Conservation (phyloP, 1,284 basidiomycete species). For the Coriolopsis trogii region DNA sequence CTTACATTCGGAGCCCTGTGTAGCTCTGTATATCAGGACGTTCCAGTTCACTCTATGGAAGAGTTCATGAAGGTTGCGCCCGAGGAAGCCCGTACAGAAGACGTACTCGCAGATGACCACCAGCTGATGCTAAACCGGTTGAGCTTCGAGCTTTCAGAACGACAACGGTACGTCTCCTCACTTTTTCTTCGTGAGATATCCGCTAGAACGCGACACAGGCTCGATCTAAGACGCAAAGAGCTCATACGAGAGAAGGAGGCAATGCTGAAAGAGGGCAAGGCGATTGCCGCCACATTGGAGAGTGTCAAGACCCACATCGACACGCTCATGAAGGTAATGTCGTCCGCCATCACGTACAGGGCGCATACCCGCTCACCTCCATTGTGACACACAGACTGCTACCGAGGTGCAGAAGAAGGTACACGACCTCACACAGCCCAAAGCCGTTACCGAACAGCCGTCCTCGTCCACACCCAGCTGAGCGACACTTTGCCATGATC, state of each 20-base stretch:
- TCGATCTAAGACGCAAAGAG: conserved; percentile 68
- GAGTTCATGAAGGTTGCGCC: conserved; percentile 70
- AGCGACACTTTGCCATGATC: neutral
- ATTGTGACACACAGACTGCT: conserved; percentile 50
- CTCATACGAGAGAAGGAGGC: conserved; percentile 70
- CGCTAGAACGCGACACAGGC: no score
- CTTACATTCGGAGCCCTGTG: neutral
- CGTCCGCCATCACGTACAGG: conserved; percentile 2
- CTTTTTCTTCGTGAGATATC: no score
- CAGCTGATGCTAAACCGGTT: conserved; percentile 82
- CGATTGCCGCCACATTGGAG: conserved; percentile 67
- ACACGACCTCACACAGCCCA: conserved; percentile 61
- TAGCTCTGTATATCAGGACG: conserved; percentile 77
- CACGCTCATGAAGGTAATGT: conserved; percentile 71
- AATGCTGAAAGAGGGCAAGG: conserved; percentile 71
- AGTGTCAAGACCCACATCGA: conserved; percentile 76
- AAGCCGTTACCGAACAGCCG: conserved; percentile 12
- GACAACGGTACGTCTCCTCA: conserved; percentile 76
- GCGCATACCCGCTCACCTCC: neutral
- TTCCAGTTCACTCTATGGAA: conserved; percentile 67
- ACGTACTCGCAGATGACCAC: conserved; percentile 67
- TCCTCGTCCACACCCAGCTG: conserved; percentile 13
- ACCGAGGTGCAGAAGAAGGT: conserved; percentile 75
- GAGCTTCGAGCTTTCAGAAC: conserved; percentile 79
- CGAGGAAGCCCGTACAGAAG: conserved; percentile 60